These are phyloP conservation scores for Kwoniella europaea DNA, from an alignment of 768 basidiomycete species.

Conservation along the genomic window DNA sequence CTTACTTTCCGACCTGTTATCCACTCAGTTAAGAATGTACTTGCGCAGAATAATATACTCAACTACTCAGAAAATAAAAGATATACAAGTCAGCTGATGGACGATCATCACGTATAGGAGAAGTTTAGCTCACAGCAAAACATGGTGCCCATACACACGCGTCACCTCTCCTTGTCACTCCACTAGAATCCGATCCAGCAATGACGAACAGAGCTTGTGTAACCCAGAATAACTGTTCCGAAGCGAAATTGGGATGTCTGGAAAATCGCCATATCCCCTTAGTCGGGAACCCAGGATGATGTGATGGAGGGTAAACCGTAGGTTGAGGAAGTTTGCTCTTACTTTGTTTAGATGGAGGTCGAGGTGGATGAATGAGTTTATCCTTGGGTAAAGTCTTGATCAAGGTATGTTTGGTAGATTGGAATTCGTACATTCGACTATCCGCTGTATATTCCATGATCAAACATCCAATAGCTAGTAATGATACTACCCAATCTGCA, in stretches of 20 bases:
- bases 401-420: slow-evolving; percentile 70
- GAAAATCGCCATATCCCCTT: slow-evolving; percentile 83
- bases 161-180: slow-evolving; percentile 39
- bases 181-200: slow-evolving; percentile 42
- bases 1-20: slow-evolving; percentile 71
- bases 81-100: not conserved
- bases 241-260: slow-evolving; percentile 89
- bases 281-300: slow-evolving; percentile 79
- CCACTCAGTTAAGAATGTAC: slow-evolving; percentile 78
- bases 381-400: slow-evolving; percentile 59
- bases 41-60: slow-evolving; percentile 74
- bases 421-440: slow-evolving; percentile 85
- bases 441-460: slow-evolving; percentile 81
- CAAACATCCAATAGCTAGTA: slow-evolving; percentile 67
- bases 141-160: slow-evolving; percentile 45
- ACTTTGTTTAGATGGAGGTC: slow-evolving; percentile 30
- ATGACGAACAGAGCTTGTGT: slow-evolving; percentile 53
- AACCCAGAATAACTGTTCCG: slow-evolving; percentile 78
- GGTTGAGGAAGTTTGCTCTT: slow-evolving; percentile 52
- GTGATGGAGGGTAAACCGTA: slow-evolving; percentile 31
- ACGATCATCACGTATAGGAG: not conserved
- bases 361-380: slow-evolving; percentile 12
- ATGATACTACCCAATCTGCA: slow-evolving; percentile 70
- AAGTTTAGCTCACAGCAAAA: slow-evolving; percentile 45
- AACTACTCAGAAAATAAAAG: no score